Conservation (phyloP, 345 rosid species). For the Erucastrum elatum region DNA sequence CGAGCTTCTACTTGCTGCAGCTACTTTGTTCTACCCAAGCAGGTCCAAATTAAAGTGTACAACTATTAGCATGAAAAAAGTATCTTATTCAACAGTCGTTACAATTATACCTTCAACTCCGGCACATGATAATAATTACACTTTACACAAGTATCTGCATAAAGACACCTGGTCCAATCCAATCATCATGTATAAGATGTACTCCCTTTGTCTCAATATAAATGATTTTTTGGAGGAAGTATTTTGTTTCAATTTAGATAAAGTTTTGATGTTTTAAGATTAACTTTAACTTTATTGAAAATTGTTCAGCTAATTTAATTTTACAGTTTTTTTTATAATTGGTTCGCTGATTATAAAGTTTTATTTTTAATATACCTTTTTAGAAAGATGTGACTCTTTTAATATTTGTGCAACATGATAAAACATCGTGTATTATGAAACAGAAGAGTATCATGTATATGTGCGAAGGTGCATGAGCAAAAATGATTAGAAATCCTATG, state of each 20-base stretch:
- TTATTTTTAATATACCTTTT: too few species aligned
- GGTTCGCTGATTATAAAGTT: too few species aligned
- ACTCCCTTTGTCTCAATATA: too few species aligned
- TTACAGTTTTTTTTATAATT: too few species aligned
- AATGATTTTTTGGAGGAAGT: too few species aligned
- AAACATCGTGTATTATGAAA: too few species aligned
- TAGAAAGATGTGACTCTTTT: too few species aligned
- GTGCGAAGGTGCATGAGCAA: neutral
- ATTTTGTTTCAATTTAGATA: too few species aligned
- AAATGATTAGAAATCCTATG: neutral
- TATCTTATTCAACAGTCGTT: slow-evolving; percentile 10
- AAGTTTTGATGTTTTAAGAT: too few species aligned
- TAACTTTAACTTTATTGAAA: too few species aligned
- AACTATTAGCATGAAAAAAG: slow-evolving; percentile 19
- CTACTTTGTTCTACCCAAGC: slow-evolving; percentile 17
- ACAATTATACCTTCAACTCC: slow-evolving; percentile 16
- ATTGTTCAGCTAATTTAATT: too few species aligned
- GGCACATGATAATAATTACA: slow-evolving; percentile 13
- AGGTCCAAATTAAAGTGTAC: slow-evolving; percentile 25
- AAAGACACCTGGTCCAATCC: slow-evolving; percentile 21
- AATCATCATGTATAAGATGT: slow-evolving; percentile 5
- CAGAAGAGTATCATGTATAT: neutral
- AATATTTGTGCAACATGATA: too few species aligned
- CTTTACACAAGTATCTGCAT: slow-evolving; percentile 21
- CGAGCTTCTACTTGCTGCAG: slow-evolving; percentile 13